Evolutionary conservation across 169 alveolate species (phyloP), one percentile per base, ranked within the genome.

Genomic region (Neospora caninum): DNA sequence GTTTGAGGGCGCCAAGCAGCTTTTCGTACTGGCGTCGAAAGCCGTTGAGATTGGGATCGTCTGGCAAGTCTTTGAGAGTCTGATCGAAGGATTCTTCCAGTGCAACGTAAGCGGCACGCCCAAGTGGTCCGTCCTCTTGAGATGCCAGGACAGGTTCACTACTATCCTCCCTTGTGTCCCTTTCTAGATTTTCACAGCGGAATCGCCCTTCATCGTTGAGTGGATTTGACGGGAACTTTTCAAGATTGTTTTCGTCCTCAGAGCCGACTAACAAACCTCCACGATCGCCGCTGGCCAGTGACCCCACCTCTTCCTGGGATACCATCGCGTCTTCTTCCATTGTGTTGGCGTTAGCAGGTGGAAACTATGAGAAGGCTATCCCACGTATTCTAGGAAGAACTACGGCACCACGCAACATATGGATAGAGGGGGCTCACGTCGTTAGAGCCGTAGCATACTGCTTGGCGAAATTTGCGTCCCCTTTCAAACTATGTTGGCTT

Each of bases 21-120:
- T 96, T 97, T 93, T 96, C 98, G 84, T 97, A 97, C 83, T 97
- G 98, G 70, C 88, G 92, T 45, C 98, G 96, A 96, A 97, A 97
- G 93, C 95, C 96, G 93, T 97, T 98, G 78, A 97, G 94, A 38
- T 97, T 88, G 89, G 96, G 95, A 83, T 97, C 98, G 0, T 97
- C 97, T 2, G 96, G 97, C 91, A 97, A 92, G 64, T 97, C 98
- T 80, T 97, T 96, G 41, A 97, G 96, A 31, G 97, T 96, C 97
- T 96, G 88, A 34, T 89, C 92, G 94, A 96, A 96, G 82, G 94
- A 96, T 38, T 95, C 87, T 42, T 94, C 97, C 29, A 96, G 94
- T 2, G 97, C 95, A 58, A 82, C 95, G 91, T 86, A 95, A 64
- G 89, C 67, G 53, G 89, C 89, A 9, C 13, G 69, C 4, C 89